phyloP scores from a whole-genome alignment of 163 green algal genomes.

The Chlamydomonas reinhardtii region DNA sequence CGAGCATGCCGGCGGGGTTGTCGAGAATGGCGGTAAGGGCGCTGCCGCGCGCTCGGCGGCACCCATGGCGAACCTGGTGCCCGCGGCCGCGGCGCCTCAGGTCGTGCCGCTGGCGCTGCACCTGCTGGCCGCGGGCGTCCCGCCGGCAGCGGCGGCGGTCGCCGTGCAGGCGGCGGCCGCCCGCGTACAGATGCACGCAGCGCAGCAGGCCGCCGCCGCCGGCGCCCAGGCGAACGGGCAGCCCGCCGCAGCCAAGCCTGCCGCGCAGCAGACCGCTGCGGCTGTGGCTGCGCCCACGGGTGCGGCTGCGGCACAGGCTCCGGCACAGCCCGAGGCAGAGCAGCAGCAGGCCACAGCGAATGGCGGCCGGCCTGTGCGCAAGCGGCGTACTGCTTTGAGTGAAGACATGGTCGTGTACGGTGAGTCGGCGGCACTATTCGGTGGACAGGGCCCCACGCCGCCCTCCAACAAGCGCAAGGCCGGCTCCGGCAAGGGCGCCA shows the following conservation, averaged over 20 bases:
- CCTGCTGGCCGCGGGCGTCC: not conserved
- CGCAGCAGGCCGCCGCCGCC: not conserved
- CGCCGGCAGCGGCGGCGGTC: not conserved
- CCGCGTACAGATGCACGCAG: not conserved
- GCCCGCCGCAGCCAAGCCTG: too few relatives aligned
- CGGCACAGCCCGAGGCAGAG: not conserved
- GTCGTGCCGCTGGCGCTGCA: not conserved
- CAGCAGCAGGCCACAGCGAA: not conserved
- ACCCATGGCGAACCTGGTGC: not conserved
- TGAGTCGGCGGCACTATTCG: conserved; percentile 41
- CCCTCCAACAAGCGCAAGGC: not conserved
- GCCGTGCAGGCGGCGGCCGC: not conserved
- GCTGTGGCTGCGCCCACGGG: not conserved
- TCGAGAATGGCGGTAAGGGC: not conserved
- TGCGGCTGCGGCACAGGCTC: too few relatives aligned
- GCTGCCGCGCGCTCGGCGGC: too few relatives aligned
- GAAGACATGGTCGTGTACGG: conserved; percentile 42
- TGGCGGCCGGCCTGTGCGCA: conserved; percentile 20
- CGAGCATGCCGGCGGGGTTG: not conserved
- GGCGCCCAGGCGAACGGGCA: too few relatives aligned
- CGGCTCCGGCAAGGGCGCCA: not conserved
- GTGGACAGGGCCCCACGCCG: not conserved
- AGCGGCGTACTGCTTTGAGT: conserved; percentile 19
- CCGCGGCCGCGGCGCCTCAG: too few relatives aligned
- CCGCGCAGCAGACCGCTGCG: not conserved